Evolutionary conservation across 2,329 filamentous ascomycete genomes (phyloP), one percentile per base, ranked within the genome.

Genomic region (Colletotrichum sublineola): DNA sequence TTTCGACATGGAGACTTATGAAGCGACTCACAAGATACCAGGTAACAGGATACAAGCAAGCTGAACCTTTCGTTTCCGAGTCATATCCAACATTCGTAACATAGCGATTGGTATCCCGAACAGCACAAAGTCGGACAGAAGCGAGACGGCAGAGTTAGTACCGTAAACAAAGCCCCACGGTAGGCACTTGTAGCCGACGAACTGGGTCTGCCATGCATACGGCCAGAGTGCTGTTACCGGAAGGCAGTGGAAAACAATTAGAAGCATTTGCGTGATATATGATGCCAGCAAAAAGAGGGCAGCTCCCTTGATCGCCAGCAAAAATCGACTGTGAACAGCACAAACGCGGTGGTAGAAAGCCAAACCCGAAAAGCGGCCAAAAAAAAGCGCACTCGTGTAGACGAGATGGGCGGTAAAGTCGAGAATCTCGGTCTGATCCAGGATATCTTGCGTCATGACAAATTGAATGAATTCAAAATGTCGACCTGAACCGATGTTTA

Each of bases 201-300:
- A 78, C 12, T 81, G 81, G 0, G 78, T 75, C 74, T 88, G 85
- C 80, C 83, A 88, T 1, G 77, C 80, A 65, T 88, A 88, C 0
- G 86, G 86, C 86, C 86, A 88, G 2, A 85, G 77, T 0, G 81
- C 85, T 0, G 86, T 88, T 0, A 88, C 84, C 0, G 86, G 86
- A 1, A 75, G 76, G 70, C 86, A 88, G 76, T 88, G 86, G 73
- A 88, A 86, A 68, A 88, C 80, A 60, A 88, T 79, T 2, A 88
- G 80, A 36, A 86, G 80, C 15, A 88, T 78, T 68, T 88, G 86
- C 0, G 85, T 83, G 1, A 88, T 71, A 61, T 82, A 88, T 0
- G 83, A 84, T 8, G 79, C 81, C 44, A 84, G 74, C 29, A 87
- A 75, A 44, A 85, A 72, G 3, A 75, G 80, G 29, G 80, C 79